Base-by-base conservation (phyloP, 305 asterid species). In the Fraxinus floribunda region DNA sequence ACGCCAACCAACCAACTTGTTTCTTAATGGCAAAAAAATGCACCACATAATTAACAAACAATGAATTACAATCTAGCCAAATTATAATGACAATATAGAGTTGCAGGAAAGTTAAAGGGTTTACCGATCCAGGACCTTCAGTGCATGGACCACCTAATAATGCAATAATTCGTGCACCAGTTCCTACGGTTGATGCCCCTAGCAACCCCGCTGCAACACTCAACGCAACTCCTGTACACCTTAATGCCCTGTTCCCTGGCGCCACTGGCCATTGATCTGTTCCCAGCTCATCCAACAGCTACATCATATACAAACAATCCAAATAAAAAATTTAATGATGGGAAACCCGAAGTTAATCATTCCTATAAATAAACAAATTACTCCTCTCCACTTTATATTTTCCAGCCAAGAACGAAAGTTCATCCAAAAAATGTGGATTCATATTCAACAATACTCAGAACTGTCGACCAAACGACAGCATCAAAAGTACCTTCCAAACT, bases 131-230 rank as follows among this genome's bases (percentile, higher is more conserved):
- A 49, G 99, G 99, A 75, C 99, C 99, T 91, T 96, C 98, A 1
- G 99, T 96, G 87, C 99, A 94, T 52, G 99, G 99, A 86, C 99
- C 99, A 68, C 99, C 99, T 13, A 96, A 97, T 83, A 96, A 90
- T 73, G 96, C 91, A 81, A 96, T 81, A 86, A 96, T 93, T 83
- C 98, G 86, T 76, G 95, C 98, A 88, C 97, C 95, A 77, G 97
- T 90, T 79, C 97, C 97, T 18, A 95, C 92, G 52, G 86, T 79
- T 35, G 95, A 93, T 75, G 98, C 98, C 66, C 97, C 95, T 29
- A 96, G 92, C 84, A 96, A 88, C 32, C 99, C 97, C 6, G 97
- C 92, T 55, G 99, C 98, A 70, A 96, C 97, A 84, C 97, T 93
- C 89, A 96, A 82, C 0, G 99, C 98, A 72, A 92, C 97, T 46